phyloP scores from a whole-genome alignment of 140 eudicot species.

The Cichorium intybus region DNA sequence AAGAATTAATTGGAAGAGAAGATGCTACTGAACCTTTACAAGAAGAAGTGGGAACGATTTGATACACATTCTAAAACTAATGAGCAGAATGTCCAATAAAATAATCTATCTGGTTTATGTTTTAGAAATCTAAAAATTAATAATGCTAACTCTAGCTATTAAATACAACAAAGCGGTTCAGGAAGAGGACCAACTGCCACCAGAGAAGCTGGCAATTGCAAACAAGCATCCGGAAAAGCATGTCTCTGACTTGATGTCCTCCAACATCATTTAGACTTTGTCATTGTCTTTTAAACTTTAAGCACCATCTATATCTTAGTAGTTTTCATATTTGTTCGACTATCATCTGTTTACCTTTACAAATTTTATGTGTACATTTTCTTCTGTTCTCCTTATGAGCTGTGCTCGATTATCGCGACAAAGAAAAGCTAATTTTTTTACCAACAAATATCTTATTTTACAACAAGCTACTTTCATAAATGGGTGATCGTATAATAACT shows the following conservation, averaged over 20 bases:
- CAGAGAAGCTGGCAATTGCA: slow-evolving; percentile 81
- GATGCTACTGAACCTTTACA: slow-evolving; percentile 84
- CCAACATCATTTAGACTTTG: slow-evolving; percentile 73
- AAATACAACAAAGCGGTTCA: slow-evolving; percentile 84
- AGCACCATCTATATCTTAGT: too few species aligned
- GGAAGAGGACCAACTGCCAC: slow-evolving; percentile 82
- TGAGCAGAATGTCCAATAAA: slow-evolving; percentile 77
- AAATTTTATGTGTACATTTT: too few species aligned
- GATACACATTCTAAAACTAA: slow-evolving; percentile 81
- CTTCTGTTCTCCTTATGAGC: too few species aligned
- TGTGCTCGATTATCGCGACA: too few species aligned
- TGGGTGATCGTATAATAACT: too few species aligned
- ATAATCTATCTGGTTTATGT: background rate
- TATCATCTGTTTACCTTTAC: too few species aligned
- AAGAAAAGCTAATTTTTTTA: too few species aligned
- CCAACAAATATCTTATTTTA: too few species aligned
- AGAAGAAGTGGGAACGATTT: slow-evolving; percentile 81
- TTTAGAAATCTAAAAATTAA: too few species aligned
- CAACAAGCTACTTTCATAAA: too few species aligned
- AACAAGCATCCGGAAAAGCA: slow-evolving; percentile 85
- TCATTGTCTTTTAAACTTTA: slow-evolving; percentile 63
- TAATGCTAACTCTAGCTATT: slow-evolving; percentile 58
- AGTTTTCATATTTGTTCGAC: too few species aligned
- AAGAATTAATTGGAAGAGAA: slow-evolving; percentile 88
- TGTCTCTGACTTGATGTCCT: slow-evolving; percentile 80